Conservation (phyloP, 768 basidiomycete species). For the Boletus sp. region DNA sequence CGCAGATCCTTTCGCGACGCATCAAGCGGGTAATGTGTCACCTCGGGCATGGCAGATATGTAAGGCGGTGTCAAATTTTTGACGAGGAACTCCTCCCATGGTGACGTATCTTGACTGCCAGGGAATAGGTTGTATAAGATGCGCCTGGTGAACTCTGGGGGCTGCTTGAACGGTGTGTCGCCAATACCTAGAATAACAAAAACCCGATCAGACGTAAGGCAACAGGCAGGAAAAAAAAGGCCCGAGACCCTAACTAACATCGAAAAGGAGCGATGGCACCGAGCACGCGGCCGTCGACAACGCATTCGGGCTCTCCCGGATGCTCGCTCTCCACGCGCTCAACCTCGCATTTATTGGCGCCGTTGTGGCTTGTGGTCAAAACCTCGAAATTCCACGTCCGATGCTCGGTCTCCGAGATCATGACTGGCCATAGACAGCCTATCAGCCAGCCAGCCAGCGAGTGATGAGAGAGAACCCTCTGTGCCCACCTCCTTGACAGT, state of each 20-base stretch:
- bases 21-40: slow-evolving; percentile 51
- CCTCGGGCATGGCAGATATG: slow-evolving; percentile 61
- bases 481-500: slow-evolving; percentile 69
- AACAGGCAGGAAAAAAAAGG: not conserved
- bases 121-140: slow-evolving; percentile 65
- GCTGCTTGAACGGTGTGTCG: slow-evolving; percentile 71
- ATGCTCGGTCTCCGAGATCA: slow-evolving; percentile 46
- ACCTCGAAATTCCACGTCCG: slow-evolving; percentile 59
- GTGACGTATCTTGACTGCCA: slow-evolving; percentile 56
- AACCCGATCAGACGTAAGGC: slow-evolving; percentile 7
- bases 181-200: slow-evolving; percentile 49
- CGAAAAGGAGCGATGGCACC: slow-evolving; percentile 77
- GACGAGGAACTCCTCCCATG: slow-evolving; percentile 66
- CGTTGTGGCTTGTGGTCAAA: slow-evolving; percentile 68
- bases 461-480: not conserved
- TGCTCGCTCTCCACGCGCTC: slow-evolving; percentile 61
- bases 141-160: slow-evolving; percentile 62
- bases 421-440: slow-evolving; percentile 36
- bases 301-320: slow-evolving; percentile 66
- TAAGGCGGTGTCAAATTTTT: slow-evolving; percentile 64
- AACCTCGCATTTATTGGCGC: slow-evolving; percentile 62
- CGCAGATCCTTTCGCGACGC: slow-evolving; percentile 27
- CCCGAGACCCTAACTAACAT: slow-evolving; percentile 45
- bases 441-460: slow-evolving; percentile 3
- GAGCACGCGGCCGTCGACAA: slow-evolving; percentile 63